phyloP scores from a whole-genome alignment of 768 basidiomycete species.

The Lyophyllum semitale region DNA sequence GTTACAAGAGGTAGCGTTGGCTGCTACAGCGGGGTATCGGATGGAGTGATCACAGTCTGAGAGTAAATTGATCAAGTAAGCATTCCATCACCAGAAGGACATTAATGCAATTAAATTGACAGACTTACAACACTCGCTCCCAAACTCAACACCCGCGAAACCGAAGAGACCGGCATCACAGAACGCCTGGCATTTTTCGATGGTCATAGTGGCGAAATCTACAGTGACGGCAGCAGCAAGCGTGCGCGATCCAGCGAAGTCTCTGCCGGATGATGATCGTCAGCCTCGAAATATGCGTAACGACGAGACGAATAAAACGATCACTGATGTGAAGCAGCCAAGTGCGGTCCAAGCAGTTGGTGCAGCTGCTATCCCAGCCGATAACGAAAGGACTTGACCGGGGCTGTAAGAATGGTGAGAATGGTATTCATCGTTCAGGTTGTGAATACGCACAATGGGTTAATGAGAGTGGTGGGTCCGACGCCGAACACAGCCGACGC shows the following conservation, averaged over 20 bases:
- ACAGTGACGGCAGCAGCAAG: background rate
- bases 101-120: background rate
- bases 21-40: constrained; percentile 6
- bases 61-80: background rate
- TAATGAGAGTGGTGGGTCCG: constrained; percentile 5
- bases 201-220: constrained; percentile 7
- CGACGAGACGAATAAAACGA: background rate
- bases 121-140: constrained; percentile 13
- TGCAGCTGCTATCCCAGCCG: background rate
- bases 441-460: constrained; percentile 4
- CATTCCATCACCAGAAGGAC: background rate
- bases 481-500: constrained; percentile 2
- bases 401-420: background rate
- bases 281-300: background rate
- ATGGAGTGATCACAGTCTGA: constrained; percentile 12
- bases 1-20: constrained; percentile 5
- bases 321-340: constrained; percentile 11
- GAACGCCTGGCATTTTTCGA: constrained; percentile 8
- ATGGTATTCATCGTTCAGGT: background rate
- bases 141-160: constrained; percentile 14
- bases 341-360: constrained; percentile 1
- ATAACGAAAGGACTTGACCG: constrained; percentile 2
- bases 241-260: constrained; percentile 10
- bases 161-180: constrained; percentile 4
- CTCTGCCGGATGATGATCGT: background rate